Evolutionary conservation across 805 yeast genomes (phyloP), one percentile per base, ranked within the genome.

Genomic region (Zygosaccharomyces rouxii): DNA sequence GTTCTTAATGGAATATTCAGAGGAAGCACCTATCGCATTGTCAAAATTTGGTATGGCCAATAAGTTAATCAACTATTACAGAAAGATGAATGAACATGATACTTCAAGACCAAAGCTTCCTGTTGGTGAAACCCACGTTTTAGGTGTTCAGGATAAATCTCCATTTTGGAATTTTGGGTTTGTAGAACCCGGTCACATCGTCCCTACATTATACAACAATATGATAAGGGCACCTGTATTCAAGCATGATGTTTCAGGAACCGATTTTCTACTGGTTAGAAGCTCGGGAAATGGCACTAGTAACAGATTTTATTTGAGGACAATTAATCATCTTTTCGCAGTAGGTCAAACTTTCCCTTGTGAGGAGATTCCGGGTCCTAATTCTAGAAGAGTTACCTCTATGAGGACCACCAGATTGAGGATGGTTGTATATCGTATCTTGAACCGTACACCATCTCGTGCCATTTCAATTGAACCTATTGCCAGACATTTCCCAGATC

Each of bases 81-180:
- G 99, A 55, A 92, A 92, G 64, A 80, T 79, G 51, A 74, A 74
- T 50, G 89, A 84, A 13, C 89, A 86, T 44, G 99, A 94, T 64
- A 78, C 80, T 3, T 75, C 86, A 4, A 79, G 98, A 51, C 98
- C 98, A 0, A 92, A 90, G 60, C 73, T 89, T 23, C 79, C 88
- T 1, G 76, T 89, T 37, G 99, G 99, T 39, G 99, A 94, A 64
- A 94, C 98, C 0, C 94, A 87, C 68, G 96, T 94, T 2, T 72
- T 94, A 31, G 97, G 97, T n/a, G 87, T 88, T 1, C 96, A 90
- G 63, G 99, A 94, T 68, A 78, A 95, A 58, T 87, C 96, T 6
- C 97, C 99, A 10, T 94, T 94, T 64, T 94, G 99, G 98, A 94
- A 90, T 66, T 94, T 89, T 71, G 99, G 99, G 1, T 87, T 86